phyloP scores from a whole-genome alignment of 2,329 filamentous ascomycete species.

The Emmonsia crescens region DNA sequence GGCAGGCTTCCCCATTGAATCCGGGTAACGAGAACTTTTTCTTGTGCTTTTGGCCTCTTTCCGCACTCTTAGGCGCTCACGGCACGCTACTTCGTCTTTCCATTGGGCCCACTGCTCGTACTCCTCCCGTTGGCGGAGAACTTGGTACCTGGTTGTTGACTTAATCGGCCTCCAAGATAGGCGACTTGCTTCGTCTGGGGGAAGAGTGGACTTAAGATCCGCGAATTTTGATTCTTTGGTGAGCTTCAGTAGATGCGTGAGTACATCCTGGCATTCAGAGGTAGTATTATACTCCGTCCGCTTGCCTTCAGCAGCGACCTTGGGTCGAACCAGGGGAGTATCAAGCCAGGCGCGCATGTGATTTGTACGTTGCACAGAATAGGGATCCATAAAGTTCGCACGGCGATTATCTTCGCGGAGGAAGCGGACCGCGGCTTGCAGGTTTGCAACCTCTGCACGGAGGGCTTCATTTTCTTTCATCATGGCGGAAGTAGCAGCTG shows the following conservation, averaged over 20 bases:
- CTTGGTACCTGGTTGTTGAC: slow-evolving; percentile 33
- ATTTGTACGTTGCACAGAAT: slow-evolving; percentile 30
- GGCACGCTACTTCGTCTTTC: slow-evolving; percentile 30
- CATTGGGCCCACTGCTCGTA: slow-evolving; percentile 38
- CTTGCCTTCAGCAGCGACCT: slow-evolving; percentile 20
- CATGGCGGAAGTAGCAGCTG: slow-evolving; percentile 30
- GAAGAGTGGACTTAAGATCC: slow-evolving; percentile 28
- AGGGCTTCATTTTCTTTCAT: slow-evolving; percentile 35
- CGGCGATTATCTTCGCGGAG: slow-evolving; percentile 36
- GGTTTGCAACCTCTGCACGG: slow-evolving; percentile 31
- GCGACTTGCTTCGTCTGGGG: slow-evolving; percentile 18
- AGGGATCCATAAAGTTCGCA: slow-evolving; percentile 30
- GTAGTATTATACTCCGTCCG: slow-evolving; percentile 26
- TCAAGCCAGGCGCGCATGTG: slow-evolving; percentile 36
- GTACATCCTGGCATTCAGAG: slow-evolving; percentile 32
- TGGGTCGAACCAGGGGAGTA: slow-evolving; percentile 26
- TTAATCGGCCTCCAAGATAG: slow-evolving; percentile 33
- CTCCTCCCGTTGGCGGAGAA: slow-evolving; percentile 35
- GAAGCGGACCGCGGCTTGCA: slow-evolving; percentile 38
- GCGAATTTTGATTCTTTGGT: slow-evolving; percentile 32
- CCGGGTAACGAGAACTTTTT: not conserved
- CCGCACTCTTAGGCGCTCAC: slow-evolving; percentile 29
- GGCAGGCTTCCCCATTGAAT: not conserved
- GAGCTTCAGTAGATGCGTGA: slow-evolving; percentile 32
- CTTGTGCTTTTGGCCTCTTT: slow-evolving; percentile 17